phyloP scores from a whole-genome alignment of 2,329 filamentous ascomycete species.

The Fusarium sp. region DNA sequence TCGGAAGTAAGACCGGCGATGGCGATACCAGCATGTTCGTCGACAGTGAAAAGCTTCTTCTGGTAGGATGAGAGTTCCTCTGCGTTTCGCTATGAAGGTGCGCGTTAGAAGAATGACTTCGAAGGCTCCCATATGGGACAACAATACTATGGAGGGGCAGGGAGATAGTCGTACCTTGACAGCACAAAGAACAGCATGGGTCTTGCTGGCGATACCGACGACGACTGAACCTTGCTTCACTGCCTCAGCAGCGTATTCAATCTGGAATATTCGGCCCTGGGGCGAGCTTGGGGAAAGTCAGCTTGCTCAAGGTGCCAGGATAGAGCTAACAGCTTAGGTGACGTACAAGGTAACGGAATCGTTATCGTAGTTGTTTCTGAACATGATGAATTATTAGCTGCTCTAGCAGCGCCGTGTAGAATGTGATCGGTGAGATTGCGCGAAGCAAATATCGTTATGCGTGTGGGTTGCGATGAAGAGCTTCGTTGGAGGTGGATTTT shows the following conservation, averaged over 20 bases:
- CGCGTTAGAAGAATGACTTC: slow-evolving; percentile 9
- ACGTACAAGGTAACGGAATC: slow-evolving; percentile 98
- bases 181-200: slow-evolving; percentile 93
- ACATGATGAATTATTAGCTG: slow-evolving; percentile 69
- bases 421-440: slow-evolving; percentile 9
- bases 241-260: slow-evolving; percentile 98
- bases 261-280: slow-evolving; percentile 99
- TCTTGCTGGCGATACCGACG: slow-evolving; percentile 97
- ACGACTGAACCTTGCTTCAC: slow-evolving; percentile 99
- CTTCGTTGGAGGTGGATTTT: slow-evolving; percentile 33
- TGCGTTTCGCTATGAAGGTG: slow-evolving; percentile 80
- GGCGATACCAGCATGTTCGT: slow-evolving; percentile 93
- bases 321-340: slow-evolving; percentile 35
- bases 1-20: slow-evolving; percentile 97
- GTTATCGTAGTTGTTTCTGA: slow-evolving; percentile 99
- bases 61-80: slow-evolving; percentile 99
- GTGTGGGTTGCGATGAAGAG: slow-evolving; percentile 28
- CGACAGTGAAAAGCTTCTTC: slow-evolving; percentile 98
- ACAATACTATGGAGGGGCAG: slow-evolving; percentile 11
- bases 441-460: slow-evolving; percentile 3
- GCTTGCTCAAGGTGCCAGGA: slow-evolving; percentile 31
- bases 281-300: slow-evolving; percentile 76
- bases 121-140: slow-evolving; percentile 10
- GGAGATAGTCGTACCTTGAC: slow-evolving; percentile 76
- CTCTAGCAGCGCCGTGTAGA: slow-evolving; percentile 34